Conservation (phyloP, 257 asterid genomes). For the Osmanthus fragrans region DNA sequence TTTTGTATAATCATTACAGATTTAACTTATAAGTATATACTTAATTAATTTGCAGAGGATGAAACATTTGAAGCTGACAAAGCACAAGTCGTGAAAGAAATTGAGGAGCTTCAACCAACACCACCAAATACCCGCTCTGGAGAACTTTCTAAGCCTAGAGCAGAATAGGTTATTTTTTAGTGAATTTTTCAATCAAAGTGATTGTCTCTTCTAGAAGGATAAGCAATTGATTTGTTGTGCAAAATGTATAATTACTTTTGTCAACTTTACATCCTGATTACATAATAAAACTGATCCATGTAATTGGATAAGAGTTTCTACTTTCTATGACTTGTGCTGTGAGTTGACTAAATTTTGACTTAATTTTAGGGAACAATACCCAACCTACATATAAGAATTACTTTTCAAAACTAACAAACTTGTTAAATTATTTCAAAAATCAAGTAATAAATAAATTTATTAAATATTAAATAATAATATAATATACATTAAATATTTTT, state of each 20-base stretch:
- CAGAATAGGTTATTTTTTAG: conserved; percentile 3
- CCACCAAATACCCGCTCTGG: conserved; percentile 44
- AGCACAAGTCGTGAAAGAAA: conserved; percentile 68
- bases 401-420: no score
- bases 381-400: no score
- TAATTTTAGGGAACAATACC: no score
- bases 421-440: no score
- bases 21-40: neutral
- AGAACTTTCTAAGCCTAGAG: conserved; percentile 40
- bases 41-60: conserved; percentile 58
- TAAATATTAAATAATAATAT: no score
- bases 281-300: neutral
- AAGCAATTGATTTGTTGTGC: neutral
- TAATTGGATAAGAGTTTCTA: neutral
- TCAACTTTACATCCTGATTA: neutral
- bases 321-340: neutral
- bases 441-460: no score
- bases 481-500: no score
- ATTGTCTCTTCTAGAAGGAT: neutral
- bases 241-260: neutral
- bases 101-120: conserved; percentile 52
- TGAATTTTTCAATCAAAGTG: no score
- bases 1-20: neutral
- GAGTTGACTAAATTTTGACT: neutral
- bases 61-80: conserved; percentile 82